Conservation (phyloP, 2,329 filamentous ascomycete genomes). For the Paradendryphiella salina region DNA sequence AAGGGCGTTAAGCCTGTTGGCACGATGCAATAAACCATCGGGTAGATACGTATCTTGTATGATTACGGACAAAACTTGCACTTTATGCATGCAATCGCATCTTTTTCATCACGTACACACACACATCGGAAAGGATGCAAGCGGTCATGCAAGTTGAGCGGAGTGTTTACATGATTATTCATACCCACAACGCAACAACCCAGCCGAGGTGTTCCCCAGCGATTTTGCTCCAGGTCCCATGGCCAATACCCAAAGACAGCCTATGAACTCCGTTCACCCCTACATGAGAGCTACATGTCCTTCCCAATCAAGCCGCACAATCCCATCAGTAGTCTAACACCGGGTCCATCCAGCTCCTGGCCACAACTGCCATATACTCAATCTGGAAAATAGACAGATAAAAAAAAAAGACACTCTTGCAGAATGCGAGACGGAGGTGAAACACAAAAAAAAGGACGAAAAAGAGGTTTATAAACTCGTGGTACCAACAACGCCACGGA, state of each 20-base stretch:
- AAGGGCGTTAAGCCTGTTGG: conserved; percentile 81
- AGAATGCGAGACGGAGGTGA: neutral
- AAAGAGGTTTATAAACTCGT: neutral
- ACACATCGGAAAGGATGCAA: too few species aligned
- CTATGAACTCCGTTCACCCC: neutral
- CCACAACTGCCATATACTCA: conserved; percentile 8
- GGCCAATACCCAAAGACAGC: neutral
- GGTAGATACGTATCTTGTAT: neutral
- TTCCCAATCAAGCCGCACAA: neutral
- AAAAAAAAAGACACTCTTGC: neutral
- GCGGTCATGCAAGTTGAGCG: neutral
- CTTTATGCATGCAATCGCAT: neutral
- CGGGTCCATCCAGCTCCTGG: conserved; percentile 11
- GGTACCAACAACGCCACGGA: neutral
- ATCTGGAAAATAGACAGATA: conserved; percentile 5
- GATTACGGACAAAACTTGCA: neutral
- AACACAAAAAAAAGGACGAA: neutral
- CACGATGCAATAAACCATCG: neutral
- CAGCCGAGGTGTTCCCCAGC: neutral
- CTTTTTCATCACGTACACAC: too few species aligned
- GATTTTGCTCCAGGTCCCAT: neutral
- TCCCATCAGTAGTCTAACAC: conserved; percentile 4
- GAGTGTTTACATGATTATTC: conserved; percentile 6
- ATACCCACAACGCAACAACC: neutral
- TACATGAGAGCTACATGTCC: conserved; percentile 16